phyloP scores from a whole-genome alignment of 169 alveolate genomes.

The Plasmodium reichenowi region DNA sequence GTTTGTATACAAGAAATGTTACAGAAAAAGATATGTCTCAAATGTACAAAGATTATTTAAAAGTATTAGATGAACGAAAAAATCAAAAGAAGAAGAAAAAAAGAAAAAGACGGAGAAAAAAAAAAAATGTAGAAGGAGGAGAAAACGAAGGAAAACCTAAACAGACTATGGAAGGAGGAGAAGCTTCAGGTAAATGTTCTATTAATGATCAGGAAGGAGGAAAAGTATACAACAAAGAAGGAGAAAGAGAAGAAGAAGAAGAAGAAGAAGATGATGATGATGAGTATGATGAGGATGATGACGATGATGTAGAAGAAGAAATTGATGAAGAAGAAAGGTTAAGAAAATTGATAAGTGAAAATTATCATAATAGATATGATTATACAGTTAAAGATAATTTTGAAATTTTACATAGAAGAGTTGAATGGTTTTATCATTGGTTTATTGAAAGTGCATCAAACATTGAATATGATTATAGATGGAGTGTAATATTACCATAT shows the following conservation, averaged over 20 bases:
- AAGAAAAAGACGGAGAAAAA: not conserved
- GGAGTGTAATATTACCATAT: slow-evolving; percentile 80
- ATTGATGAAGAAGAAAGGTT: slow-evolving; percentile 3
- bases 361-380: slow-evolving; percentile 27
- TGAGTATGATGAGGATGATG: not conserved
- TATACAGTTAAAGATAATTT: slow-evolving; percentile 45
- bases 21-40: slow-evolving; percentile 60
- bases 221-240: not conserved
- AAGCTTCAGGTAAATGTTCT: not conserved
- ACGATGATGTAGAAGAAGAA: not conserved
- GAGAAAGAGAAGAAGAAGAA: not conserved
- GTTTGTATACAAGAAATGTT: slow-evolving; percentile 19
- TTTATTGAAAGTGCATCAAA: slow-evolving; percentile 82
- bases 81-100: not conserved
- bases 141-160: not conserved
- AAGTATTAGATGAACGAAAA: slow-evolving; percentile 19
- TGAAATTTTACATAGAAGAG: slow-evolving; percentile 75
- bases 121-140: not conserved
- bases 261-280: too few relatives aligned
- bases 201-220: not conserved
- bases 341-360: slow-evolving; percentile 2
- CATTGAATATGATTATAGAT: slow-evolving; percentile 77
- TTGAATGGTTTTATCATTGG: slow-evolving; percentile 85
- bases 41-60: slow-evolving; percentile 38
- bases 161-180: not conserved